Evolutionary conservation across 2,329 filamentous ascomycete species (phyloP), one percentile per base, ranked within the genome.

Genomic region (Fusarium musae): DNA sequence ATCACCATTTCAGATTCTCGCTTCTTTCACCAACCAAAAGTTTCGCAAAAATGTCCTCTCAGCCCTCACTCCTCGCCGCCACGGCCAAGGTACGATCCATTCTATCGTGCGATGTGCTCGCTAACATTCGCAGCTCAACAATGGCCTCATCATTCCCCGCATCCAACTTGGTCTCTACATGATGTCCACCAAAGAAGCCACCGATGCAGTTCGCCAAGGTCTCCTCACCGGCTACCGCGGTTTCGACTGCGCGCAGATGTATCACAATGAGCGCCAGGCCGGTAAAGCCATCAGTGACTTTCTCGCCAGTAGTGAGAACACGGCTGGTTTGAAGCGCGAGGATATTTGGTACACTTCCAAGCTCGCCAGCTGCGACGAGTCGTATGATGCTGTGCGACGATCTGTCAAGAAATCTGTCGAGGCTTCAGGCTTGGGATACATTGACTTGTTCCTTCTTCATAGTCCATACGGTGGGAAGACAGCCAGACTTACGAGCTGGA

Each of bases 271-370:
- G 81, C 85, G 85, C 40, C 88, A 93, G 74, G 89, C 91, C 19
- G 93, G 93, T 3, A 83, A 85, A 37, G 91, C 92, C 13, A 92
- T 96, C 70, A 79, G 80, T 6, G 82, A 85, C 26, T 93, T 88
- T 74, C 82, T 93, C 7, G 77, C 81, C 42, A 83, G 84, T 59
- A 82, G 82, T 30, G 82, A 83, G 17, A 89, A 89, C 70, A 83
- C 80, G 0, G 76, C 84, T 0, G 85, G 84, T 0, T 79, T 94
- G 34, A 87, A 85, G 71, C 88, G 93, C 9, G 88, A 91, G 63
- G 90, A 95, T 77, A 85, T 96, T 59, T 93, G 93, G 81, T 95
- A 93, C 80, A 96, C 93, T 1, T 92, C 91, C 40, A 97, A 96
- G 83, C 86, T 96, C 19, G 90, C 90, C 3, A 90, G 87, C 65